A percentile compares a stretch with the other conserved stretches of the same genome.
Conservation (phyloP, 306 rosid species). For the Cucurbita maxima region DNA sequence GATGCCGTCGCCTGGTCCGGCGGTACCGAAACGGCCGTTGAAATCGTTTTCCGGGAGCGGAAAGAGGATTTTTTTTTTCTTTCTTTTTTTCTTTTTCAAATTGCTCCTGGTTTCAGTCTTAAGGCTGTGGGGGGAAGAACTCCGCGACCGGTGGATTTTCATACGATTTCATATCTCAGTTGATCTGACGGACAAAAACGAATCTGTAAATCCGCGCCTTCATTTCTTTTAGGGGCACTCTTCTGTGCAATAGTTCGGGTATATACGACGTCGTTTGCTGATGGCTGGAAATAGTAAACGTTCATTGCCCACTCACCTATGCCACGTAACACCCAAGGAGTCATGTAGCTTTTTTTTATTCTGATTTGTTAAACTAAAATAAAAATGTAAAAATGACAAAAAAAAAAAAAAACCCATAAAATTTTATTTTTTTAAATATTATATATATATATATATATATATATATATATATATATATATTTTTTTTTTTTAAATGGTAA, state of each 20-base stretch:
- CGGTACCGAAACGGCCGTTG: slow-evolving; percentile 9
- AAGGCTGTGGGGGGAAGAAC: neutral
- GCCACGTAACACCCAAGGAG: neutral
- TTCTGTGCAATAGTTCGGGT: neutral
- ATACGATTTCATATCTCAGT: neutral
- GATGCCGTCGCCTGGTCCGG: slow-evolving; percentile 6
- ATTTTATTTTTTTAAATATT: too few relatives aligned
- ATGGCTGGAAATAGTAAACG: neutral
- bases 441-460: too few relatives aligned
- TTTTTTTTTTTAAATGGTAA: too few relatives aligned
- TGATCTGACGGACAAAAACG: neutral
- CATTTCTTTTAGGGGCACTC: neutral
- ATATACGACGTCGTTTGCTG: neutral
- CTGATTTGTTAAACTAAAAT: too few relatives aligned
- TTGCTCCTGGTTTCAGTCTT: neutral
- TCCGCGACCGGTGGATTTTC: slow-evolving; percentile 3
- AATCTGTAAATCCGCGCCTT: neutral
- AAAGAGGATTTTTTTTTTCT: neutral
- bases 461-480: too few relatives aligned
- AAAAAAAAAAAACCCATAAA: too few relatives aligned
- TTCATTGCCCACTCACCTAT: neutral
- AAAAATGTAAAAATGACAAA: too few relatives aligned
- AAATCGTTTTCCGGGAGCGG: slow-evolving; percentile 5
- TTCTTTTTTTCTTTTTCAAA: neutral
- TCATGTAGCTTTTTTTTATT: too few relatives aligned